phyloP scores from a whole-genome alignment of 805 yeast genomes.

The Saccharomycopsis sp. region DNA sequence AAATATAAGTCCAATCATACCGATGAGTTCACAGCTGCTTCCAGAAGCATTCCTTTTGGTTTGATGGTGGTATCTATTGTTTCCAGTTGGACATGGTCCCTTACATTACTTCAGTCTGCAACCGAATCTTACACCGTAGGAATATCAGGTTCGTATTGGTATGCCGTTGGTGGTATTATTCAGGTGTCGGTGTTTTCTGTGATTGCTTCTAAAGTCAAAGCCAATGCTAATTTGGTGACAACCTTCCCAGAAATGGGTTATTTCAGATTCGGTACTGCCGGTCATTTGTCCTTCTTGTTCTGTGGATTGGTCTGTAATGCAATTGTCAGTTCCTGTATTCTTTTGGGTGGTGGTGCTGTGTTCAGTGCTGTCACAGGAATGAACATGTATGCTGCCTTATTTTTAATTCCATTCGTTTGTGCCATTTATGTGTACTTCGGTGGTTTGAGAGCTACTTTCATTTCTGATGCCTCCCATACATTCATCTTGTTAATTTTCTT shows the following conservation, averaged over 20 bases:
- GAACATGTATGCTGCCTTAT: slow-evolving; percentile 39
- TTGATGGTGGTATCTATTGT: slow-evolving; percentile 38
- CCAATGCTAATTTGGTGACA: slow-evolving; percentile 33
- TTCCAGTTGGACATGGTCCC: slow-evolving; percentile 36
- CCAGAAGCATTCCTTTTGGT: slow-evolving; percentile 38
- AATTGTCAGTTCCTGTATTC: slow-evolving; percentile 36
- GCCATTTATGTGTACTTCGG: slow-evolving; percentile 45
- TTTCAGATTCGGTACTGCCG: slow-evolving; percentile 35
- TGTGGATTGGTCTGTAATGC: slow-evolving; percentile 37
- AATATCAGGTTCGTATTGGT: slow-evolving; percentile 29
- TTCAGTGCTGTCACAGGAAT: slow-evolving; percentile 38
- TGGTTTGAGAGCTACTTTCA: slow-evolving; percentile 46
- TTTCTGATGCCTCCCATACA: slow-evolving; percentile 47
- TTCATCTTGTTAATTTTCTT: slow-evolving; percentile 37
- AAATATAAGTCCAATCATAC: slow-evolving; percentile 25
- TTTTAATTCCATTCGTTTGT: slow-evolving; percentile 43
- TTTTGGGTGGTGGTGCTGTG: slow-evolving; percentile 41
- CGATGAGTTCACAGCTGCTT: slow-evolving; percentile 41
- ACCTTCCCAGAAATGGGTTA: slow-evolving; percentile 38
- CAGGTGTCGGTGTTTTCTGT: slow-evolving; percentile 33
- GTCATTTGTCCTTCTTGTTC: slow-evolving; percentile 34
- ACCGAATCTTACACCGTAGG: slow-evolving; percentile 29
- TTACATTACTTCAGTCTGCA: slow-evolving; percentile 30
- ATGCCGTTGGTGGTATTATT: slow-evolving; percentile 26
- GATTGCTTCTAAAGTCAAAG: slow-evolving; percentile 32